These are phyloP conservation scores for Carex parvula DNA, from an alignment of 176 grass and related monocot genomes.

Conservation along the genomic window DNA sequence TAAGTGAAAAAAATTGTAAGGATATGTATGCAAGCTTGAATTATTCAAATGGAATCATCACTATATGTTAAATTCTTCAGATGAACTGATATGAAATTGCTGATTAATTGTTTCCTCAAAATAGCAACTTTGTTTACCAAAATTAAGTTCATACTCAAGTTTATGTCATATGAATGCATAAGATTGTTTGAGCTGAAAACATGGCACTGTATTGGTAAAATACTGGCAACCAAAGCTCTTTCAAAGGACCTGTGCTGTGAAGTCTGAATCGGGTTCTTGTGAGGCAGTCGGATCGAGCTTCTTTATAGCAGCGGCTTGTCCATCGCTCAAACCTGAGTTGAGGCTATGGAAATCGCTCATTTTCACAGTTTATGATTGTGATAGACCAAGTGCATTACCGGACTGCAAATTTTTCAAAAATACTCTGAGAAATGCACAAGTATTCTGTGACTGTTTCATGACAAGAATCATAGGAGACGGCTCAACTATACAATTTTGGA, in stretches of 20 bases:
- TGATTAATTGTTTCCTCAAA: background rate
- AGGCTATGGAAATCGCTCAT: too few relatives aligned
- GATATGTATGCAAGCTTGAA: background rate
- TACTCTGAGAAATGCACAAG: too few relatives aligned
- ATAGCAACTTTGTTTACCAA: background rate
- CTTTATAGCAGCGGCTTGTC: constrained; percentile 67
- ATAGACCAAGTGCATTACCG: too few relatives aligned
- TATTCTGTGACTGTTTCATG: too few relatives aligned
- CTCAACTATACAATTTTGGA: too few relatives aligned
- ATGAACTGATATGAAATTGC: background rate
- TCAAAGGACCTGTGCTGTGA: constrained; percentile 55
- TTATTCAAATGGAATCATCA: background rate
- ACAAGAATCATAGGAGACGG: too few relatives aligned
- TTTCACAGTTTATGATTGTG: too few relatives aligned
- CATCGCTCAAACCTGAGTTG: constrained; percentile 49
- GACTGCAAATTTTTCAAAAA: too few relatives aligned
- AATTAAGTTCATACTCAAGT: background rate
- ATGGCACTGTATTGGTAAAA: background rate
- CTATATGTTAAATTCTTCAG: background rate
- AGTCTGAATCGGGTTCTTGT: constrained; percentile 61
- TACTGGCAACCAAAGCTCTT: background rate
- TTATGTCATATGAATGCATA: background rate
- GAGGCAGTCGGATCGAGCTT: constrained; percentile 69
- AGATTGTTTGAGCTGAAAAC: background rate
- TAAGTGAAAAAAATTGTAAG: background rate